Conservation (phyloP, 176 grass and related monocot species). For the Carex kokanica region DNA sequence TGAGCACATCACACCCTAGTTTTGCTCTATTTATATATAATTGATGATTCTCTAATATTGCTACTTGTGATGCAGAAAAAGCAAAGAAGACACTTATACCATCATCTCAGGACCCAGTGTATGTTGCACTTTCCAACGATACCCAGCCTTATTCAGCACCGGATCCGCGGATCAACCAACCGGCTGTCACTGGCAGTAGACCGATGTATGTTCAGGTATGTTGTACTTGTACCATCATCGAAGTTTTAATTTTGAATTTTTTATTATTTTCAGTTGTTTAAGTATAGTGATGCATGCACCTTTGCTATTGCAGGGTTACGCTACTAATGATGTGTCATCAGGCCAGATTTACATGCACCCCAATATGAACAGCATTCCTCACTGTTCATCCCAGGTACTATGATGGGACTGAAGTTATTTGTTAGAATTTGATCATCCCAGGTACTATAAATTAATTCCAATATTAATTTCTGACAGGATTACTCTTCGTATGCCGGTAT, state of each 20-base stretch:
- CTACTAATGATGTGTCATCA: conserved; percentile 41
- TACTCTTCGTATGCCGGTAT: conserved; percentile 44
- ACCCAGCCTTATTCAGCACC: conserved; percentile 56
- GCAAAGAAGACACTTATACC: conserved; percentile 18
- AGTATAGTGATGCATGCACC: conserved; percentile 24
- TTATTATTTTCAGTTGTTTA: conserved; percentile 2
- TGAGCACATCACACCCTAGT: too few relatives aligned
- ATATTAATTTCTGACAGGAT: conserved; percentile 42
- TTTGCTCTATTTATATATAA: neutral
- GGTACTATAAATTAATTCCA: neutral
- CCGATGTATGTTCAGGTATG: conserved; percentile 67
- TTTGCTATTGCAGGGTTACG: conserved; percentile 53
- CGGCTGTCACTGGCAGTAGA: conserved; percentile 46
- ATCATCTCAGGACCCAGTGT: conserved; percentile 17
- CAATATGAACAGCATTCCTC: conserved; percentile 50
- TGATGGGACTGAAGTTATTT: conserved; percentile 4
- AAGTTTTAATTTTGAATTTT: conserved; percentile 28
- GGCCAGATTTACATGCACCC: conserved; percentile 58
- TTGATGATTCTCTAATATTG: neutral
- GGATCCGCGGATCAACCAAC: conserved; percentile 30
- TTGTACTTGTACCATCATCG: neutral
- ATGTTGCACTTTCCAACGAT: conserved; percentile 36
- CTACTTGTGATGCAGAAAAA: conserved; percentile 10
- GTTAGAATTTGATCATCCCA: neutral
- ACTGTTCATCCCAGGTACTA: conserved; percentile 62